Evolutionary conservation across 352 stramenopile species (phyloP), one percentile per base, ranked within the genome.

Genomic region (Phytophthora aleatoria): DNA sequence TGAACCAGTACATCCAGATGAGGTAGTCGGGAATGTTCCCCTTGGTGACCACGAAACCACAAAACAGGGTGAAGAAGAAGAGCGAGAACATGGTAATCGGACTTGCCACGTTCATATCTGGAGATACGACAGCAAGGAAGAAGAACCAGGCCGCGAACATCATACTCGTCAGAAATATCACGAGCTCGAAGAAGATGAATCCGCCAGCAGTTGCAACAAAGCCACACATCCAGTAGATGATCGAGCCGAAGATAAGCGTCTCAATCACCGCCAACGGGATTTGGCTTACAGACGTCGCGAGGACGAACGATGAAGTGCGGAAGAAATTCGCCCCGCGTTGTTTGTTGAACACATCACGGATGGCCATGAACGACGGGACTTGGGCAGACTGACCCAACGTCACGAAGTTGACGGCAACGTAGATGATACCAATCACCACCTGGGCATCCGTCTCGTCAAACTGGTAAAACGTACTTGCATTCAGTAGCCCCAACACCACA

Each of bases 151-250:
- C 47, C 47, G 50, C 49, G 27, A 70, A 71, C 36, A 50, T 35
- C 67, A 76, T 60, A 27, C 50, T 76, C 43, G 61, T 79, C 72
- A 54, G 55, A 49, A 92, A 69, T 12, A 94, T 44, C 15, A 90
- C 63, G 1, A 73, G 39, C 36, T 91, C 56, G 49, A 83, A 93
- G 26, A 84, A 64, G 12, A 94, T 53, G 44, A 78, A 92, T n/a
- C 76, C 67, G 20, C 11, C 27, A 5, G 66, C 66, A 38, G 77
- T 73, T 4, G 43, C 16, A 11, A 67, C 72, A 38, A 95, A 74
- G 9, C 87, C 87, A 53, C 89, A 77, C 73, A 94, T 87, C 71
- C 79, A 96, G 61, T 96, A 96, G 4, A 94, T 67, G 57, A 95
- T 57, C 9, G 76, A 81, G 27, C 83, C 87, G 67, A 94, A 94